Evolutionary conservation across 202 grass and related monocot genomes (phyloP).

Genomic region (Digitaria exilis): DNA sequence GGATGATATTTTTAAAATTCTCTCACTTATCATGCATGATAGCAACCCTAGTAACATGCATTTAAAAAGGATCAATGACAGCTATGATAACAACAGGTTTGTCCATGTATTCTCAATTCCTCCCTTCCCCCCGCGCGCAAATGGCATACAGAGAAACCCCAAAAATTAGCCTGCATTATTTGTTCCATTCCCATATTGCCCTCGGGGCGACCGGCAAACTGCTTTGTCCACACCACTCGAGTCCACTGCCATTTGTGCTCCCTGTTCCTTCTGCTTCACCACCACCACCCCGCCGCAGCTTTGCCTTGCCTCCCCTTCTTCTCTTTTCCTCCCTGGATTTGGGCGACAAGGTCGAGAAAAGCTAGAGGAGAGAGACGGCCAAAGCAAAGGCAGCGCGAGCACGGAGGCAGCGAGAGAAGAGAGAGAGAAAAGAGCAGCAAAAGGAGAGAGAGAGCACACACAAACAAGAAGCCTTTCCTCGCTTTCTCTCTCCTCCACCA

Average conservation of each 20-base stretch:
- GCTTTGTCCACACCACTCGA: slow-evolving; percentile 35
- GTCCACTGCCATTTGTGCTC: slow-evolving; percentile 36
- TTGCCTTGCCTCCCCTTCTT: slow-evolving; percentile 33
- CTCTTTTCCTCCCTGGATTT: background rate
- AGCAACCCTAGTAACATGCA: too few relatives aligned
- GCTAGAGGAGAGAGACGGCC: background rate
- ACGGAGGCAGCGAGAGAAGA: background rate
- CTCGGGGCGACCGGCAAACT: background rate
- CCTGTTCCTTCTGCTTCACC: background rate
- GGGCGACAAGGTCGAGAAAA: slow-evolving; percentile 37
- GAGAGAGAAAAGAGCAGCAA: slow-evolving; percentile 47
- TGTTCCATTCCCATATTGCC: background rate
- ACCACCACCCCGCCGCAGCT: slow-evolving; percentile 20
- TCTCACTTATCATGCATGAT: background rate
- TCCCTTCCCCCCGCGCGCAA: too few relatives aligned
- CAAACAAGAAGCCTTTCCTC: slow-evolving; percentile 19
- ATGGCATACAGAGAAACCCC: background rate
- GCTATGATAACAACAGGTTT: background rate
- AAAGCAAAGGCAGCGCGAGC: slow-evolving; percentile 20
- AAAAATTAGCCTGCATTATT: background rate
- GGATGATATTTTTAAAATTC: too few relatives aligned
- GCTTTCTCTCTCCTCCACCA: slow-evolving; percentile 37
- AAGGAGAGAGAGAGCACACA: slow-evolving; percentile 18
- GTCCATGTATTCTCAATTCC: background rate
- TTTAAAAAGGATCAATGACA: too few relatives aligned